Evolutionary conservation across 306 rosid genomes (phyloP).

Genomic region (Fragaria nilgerrensis): DNA sequence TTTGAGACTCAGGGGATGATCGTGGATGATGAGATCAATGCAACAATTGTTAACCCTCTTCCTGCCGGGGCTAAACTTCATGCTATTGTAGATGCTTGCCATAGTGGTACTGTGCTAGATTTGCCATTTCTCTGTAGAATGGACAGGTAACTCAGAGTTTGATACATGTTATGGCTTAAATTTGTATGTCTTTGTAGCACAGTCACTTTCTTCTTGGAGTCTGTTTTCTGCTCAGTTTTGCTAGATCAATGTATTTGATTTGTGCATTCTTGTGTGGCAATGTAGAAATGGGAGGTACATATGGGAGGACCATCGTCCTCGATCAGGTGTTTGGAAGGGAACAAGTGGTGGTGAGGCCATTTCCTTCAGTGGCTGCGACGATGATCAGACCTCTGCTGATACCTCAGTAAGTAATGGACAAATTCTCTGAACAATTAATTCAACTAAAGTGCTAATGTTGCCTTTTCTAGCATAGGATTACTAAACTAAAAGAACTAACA

Average conservation of each 20-base stretch:
- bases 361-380: slow-evolving; percentile 56
- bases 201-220: not conserved
- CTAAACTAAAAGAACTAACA: not conserved
- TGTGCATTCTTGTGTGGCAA: not conserved
- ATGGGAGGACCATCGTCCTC: slow-evolving; percentile 58
- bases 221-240: not conserved
- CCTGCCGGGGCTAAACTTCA: slow-evolving; percentile 50
- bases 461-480: not conserved
- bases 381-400: slow-evolving; percentile 47
- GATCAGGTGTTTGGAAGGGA: slow-evolving; percentile 47
- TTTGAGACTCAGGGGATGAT: slow-evolving; percentile 42
- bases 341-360: slow-evolving; percentile 49
- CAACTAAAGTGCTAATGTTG: not conserved
- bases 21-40: slow-evolving; percentile 52
- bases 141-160: slow-evolving; percentile 25
- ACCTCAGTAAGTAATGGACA: slow-evolving; percentile 25
- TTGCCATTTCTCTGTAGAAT: slow-evolving; percentile 45
- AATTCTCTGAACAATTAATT: not conserved
- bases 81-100: slow-evolving; percentile 51
- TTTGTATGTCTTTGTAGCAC: not conserved
- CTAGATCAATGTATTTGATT: not conserved
- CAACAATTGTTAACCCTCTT: slow-evolving; percentile 41
- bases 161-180: not conserved
- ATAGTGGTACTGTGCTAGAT: slow-evolving; percentile 51
- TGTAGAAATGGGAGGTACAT: slow-evolving; percentile 35